Conservation (phyloP, 2,329 filamentous ascomycete species). For the Aspergillus pseudotamarii region DNA sequence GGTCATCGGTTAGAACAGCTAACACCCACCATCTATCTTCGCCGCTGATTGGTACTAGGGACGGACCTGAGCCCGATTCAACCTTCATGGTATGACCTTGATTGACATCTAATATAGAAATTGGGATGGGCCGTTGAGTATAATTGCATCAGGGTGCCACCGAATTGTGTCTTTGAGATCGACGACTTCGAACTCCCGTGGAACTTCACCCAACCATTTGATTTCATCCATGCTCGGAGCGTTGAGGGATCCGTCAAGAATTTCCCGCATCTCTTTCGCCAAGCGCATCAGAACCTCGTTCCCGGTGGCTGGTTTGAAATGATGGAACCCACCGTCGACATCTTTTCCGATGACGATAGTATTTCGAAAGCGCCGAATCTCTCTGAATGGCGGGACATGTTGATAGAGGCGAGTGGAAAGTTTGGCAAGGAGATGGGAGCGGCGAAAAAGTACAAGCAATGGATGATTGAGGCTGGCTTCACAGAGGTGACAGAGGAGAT, state of each 20-base stretch:
- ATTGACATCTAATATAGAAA: not conserved
- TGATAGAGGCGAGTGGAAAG: conserved; percentile 33
- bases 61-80: conserved; percentile 33
- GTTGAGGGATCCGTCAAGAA: conserved; percentile 30
- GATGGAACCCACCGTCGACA: conserved; percentile 38
- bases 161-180: conserved; percentile 32
- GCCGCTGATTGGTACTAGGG: conserved; percentile 14
- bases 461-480: conserved; percentile 57
- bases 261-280: conserved; percentile 25
- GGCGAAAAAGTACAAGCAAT: conserved; percentile 41
- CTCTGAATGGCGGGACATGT: conserved; percentile 28
- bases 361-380: conserved; percentile 28
- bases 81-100: conserved; percentile 25
- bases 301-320: conserved; percentile 57
- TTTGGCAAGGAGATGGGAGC: conserved; percentile 40
- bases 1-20: conserved; percentile 21
- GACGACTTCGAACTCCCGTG: conserved; percentile 33
- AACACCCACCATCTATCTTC: not conserved
- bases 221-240: conserved; percentile 32
- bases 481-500: conserved; percentile 53
- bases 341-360: conserved; percentile 35
- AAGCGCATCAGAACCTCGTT: conserved; percentile 39
- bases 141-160: conserved; percentile 25
- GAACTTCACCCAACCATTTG: conserved; percentile 27
- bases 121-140: not conserved